Base-by-base conservation (phyloP, 371 early-diverging fungal species). In the Dichotomocladium elegans region DNA sequence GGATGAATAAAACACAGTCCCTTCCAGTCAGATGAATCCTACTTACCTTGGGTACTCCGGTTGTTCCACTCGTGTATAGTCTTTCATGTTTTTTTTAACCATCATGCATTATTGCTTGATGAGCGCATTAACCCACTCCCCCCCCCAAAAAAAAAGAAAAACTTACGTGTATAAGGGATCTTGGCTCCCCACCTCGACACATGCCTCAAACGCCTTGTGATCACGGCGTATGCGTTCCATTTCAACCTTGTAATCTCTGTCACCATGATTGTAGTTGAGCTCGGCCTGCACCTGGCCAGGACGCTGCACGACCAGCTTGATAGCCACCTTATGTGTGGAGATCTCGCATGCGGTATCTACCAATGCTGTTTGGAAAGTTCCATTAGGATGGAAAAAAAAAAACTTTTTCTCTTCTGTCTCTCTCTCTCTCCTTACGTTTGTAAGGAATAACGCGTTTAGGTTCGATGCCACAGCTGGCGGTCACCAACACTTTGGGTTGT, bases 31-130 rank as follows among this genome's bases (percentile, higher is more conserved):
- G 21, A 15, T 10, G 31, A 58, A 77, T 86, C n/a, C n/a, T n/a
- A n/a, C n/a, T n/a, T n/a, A n/a, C n/a, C 77, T 92, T 92, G 19
- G 91, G 91, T 5, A 72, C 63, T 1, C 90, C 92, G 0, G 92
- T 92, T 10, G 90, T 90, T 6, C 97, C 97, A 57, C 88, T 87
- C 3, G 97, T 96, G 77, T 97, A 97, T 9, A 97, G 77, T 55
- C 94, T 85, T 45, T 12, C n/a, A 47, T 29, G 29, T 35, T 35
- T 35, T 14, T 5, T 4, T 1, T 37, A 9, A 37, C 7, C 8
- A 37, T 37, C 21, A 37, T 15, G 37, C 37, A 37, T 2, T 12
- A 2, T 10, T 37, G 15, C 17, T 17, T 21, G n/a, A 15, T 15
- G n/a, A n/a, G n/a, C n/a, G n/a, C n/a, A n/a, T n/a, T n/a, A n/a